Evolutionary conservation across 495 filamentous ascomycete genomes (phyloP).

Genomic region (Penicillium daleae): DNA sequence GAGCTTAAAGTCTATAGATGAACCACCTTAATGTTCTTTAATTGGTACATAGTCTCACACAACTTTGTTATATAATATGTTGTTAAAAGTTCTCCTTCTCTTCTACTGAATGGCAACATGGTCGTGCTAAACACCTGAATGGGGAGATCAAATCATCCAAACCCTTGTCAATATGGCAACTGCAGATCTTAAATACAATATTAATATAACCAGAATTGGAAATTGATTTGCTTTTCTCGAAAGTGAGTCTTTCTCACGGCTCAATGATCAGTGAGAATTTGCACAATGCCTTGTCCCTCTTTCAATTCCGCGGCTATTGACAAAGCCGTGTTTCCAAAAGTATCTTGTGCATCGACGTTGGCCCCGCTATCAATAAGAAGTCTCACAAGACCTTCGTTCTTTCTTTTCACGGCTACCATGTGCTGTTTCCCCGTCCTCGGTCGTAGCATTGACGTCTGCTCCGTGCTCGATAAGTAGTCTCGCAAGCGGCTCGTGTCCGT

Average conservation of each 20-base stretch:
- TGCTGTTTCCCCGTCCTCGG: neutral
- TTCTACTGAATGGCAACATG: no score
- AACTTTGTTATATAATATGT: neutral
- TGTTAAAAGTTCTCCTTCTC: neutral
- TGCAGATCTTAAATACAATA: no score
- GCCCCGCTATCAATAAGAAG: slow-evolving; percentile 10
- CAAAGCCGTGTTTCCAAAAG: neutral
- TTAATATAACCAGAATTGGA: no score
- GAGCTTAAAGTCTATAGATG: neutral
- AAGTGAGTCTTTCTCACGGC: neutral
- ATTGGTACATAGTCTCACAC: neutral
- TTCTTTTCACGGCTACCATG: neutral
- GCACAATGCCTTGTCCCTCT: neutral
- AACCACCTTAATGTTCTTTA: neutral
- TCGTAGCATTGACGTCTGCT: neutral
- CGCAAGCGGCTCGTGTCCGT: neutral
- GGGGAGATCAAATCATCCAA: neutral
- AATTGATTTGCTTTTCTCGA: neutral
- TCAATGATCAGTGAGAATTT: neutral
- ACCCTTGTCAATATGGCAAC: no score
- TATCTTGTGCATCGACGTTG: neutral
- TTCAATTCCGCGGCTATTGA: neutral
- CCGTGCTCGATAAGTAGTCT: slow-evolving; percentile 7
- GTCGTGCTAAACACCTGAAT: neutral
- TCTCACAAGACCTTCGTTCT: neutral